Evolutionary conservation across 768 basidiomycete genomes (phyloP), one percentile per base, ranked within the genome.

Genomic region (Pleurotus citrinopileatus): DNA sequence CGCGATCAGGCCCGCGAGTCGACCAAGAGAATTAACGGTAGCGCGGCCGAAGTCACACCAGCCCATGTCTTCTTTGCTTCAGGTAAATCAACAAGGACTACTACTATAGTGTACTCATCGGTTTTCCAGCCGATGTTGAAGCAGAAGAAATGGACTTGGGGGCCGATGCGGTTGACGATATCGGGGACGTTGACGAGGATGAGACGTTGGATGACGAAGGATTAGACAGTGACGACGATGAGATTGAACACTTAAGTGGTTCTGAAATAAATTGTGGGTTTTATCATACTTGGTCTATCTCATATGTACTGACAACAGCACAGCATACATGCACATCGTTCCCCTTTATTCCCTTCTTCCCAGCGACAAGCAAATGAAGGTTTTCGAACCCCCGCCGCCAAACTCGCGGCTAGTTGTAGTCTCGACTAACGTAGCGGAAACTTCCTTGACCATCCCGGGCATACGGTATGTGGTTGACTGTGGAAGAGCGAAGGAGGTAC

Each of bases 381-480:
- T 98, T 2, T 99, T 99, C 65, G 73, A 86, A 55, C 75, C 86
- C 1, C 93, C 95, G 10, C 97, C 97, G 3, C 69, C 75, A 3
- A 90, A 87, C 4, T 73, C 77, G 55, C 89, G 97, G 29, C 78
- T 99, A 3, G 94, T 98, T 12, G 93, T 98, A 13, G 87, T 99
- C 4, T 84, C 96, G 1, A 98, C 96, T 1, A 98, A 98, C 65
- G 89, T 98, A 23, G 96, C 96, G 1, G 96, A 98, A 67, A 98
- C 96, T 0, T 97, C 96, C 5, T 74, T 98, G 27, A 98, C 96
- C 0, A 99, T 99, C 55, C 96, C 96, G 22, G 91, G 91, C 4
- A 95, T 99, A 61, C 89, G 91, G 13, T 99, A 99, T 69, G 96
- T 99, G n/a, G 84, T 99, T 25, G 96, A 99, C 65, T 89, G 89